A percentile compares a stretch with the other conserved stretches of the same genome.
These are phyloP conservation scores for Aspergillus melleus DNA, from an alignment of 2,329 filamentous ascomycete genomes.

Conservation along the genomic window DNA sequence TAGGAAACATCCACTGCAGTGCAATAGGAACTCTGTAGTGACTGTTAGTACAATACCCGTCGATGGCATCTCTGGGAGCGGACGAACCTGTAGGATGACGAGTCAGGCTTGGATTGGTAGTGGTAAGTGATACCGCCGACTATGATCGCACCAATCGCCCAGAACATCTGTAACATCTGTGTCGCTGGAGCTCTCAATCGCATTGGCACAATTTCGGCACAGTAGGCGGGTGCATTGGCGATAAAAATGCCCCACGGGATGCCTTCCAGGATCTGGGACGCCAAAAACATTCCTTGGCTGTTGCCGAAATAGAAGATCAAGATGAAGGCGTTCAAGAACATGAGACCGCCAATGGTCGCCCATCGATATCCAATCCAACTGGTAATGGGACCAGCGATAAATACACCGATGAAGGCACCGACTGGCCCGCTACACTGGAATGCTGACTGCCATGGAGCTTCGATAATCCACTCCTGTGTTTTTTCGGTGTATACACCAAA, in stretches of 20 bases:
- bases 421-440: conserved; percentile 57
- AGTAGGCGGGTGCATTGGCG: conserved; percentile 65
- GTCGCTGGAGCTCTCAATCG: conserved; percentile 58
- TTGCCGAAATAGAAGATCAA: conserved; percentile 53
- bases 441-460: conserved; percentile 59
- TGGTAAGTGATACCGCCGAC: conserved; percentile 58
- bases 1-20: conserved; percentile 61
- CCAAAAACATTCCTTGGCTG: conserved; percentile 48
- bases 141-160: conserved; percentile 63
- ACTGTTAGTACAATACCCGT: conserved; percentile 34
- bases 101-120: conserved; percentile 45
- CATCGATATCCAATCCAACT: conserved; percentile 63
- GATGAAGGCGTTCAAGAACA: conserved; percentile 54
- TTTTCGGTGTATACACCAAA: conserved; percentile 47
- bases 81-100: conserved; percentile 47
- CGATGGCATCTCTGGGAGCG: conserved; percentile 18
- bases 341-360: conserved; percentile 55
- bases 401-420: conserved; percentile 51
- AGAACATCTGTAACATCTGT: conserved; percentile 67
- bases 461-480: conserved; percentile 42
- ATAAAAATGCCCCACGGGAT: conserved; percentile 68
- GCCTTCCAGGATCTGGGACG: conserved; percentile 60
- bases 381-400: conserved; percentile 54
- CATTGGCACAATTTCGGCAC: conserved; percentile 61
- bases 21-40: conserved; percentile 53